These are phyloP conservation scores for Erigeron canadensis DNA, from an alignment of 129 eudicot species.

Conservation along the genomic window DNA sequence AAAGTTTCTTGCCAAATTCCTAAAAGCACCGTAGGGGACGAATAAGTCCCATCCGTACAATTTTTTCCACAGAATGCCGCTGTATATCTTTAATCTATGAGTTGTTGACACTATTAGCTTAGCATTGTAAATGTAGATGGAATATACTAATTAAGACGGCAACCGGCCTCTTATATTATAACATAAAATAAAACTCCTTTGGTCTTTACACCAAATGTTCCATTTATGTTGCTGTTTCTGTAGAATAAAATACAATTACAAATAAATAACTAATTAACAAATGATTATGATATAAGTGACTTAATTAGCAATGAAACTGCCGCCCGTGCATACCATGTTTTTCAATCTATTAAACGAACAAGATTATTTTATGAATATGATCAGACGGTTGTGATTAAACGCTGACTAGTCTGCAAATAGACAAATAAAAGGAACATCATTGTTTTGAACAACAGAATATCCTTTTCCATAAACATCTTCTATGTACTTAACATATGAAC, in stretches of 20 bases:
- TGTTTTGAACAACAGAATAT: constrained; percentile 26
- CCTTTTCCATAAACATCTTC: constrained; percentile 12
- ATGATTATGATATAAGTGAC: constrained; percentile 18
- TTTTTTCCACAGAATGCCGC: background rate
- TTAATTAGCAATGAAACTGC: constrained; percentile 19
- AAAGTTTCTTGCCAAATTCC: no score
- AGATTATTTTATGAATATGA: constrained; percentile 19
- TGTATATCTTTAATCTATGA: background rate
- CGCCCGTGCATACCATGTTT: constrained; percentile 15
- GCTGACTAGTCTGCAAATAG: constrained; percentile 13
- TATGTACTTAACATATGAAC: constrained; percentile 2
- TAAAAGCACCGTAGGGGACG: no score
- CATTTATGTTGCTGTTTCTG: constrained; percentile 21
- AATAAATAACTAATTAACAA: background rate
- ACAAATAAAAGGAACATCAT: constrained; percentile 21
- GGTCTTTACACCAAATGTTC: constrained; percentile 34
- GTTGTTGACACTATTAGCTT: background rate
- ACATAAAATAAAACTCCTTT: background rate
- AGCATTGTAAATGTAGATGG: constrained; percentile 12
- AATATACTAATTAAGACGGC: constrained; percentile 29
- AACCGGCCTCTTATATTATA: constrained; percentile 26
- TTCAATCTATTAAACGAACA: constrained; percentile 14
- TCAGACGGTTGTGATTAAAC: background rate
- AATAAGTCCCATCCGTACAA: no score
- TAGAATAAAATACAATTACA: constrained; percentile 6